Base-by-base conservation (phyloP, 306 rosid genomes). In the Malus orientalis region DNA sequence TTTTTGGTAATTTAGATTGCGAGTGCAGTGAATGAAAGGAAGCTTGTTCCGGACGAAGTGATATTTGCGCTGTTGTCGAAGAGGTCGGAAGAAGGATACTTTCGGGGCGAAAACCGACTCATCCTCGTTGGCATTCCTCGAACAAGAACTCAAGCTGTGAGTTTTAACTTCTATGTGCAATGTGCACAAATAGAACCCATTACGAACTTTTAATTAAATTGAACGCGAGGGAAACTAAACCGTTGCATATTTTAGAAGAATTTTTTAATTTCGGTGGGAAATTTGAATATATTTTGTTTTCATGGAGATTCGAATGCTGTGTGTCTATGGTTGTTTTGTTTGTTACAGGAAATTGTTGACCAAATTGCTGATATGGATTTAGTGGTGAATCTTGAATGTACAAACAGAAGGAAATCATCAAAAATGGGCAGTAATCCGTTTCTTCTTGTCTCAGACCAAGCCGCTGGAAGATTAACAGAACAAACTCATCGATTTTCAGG, bases 101-200 rank as follows among this genome's bases (percentile, higher is more conserved):
- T 42, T 69, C 91, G 89, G 78, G 97, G 97, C 25, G 99, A 95
- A 87, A 88, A 85, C 54, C 98, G 99, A 5, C 92, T 95, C 87
- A 95, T 95, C 84, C 91, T 95, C 10, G 96, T 90, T 81, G 99
- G 99, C 68, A 87, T 95, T 78, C 99, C 99, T 60, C 85, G 96
- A 78, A 84, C 96, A n/a, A 90, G 89, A 82, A 83, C 83, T 16
- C 99, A 95, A 91, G 99, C 99, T 62, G 99, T 95, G 79, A 84
- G 97, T 85, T 74, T 62, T 69, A 32, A 15, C 40, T 15, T 47
- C 18, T 14, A 6, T 29, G 36, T 4, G 13, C 27, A 27, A 27
- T 27, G 27, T 27, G 27, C 27, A 27, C 27, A 27, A 27, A 27
- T 27, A 27, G 27, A 27, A 27, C 27, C 27, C 27, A 27, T 27